A percentile compares a stretch with the other conserved stretches of the same genome.
phyloP scores from a whole-genome alignment of 768 basidiomycete species.

The Amanita jacksonii region DNA sequence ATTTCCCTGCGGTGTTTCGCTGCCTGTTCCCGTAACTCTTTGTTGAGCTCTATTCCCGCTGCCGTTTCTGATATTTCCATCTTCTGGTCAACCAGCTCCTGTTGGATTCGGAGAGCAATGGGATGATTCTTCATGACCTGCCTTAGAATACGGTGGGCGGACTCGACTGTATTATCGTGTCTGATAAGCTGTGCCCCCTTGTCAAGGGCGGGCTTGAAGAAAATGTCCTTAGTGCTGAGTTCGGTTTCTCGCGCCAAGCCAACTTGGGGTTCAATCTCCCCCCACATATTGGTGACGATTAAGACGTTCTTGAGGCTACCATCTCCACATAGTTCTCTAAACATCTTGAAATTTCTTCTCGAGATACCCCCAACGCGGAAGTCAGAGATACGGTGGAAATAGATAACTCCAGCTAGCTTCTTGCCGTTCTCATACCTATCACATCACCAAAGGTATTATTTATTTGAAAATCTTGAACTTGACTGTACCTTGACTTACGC shows the following conservation, averaged over 20 bases:
- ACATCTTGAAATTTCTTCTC: slow-evolving; percentile 34
- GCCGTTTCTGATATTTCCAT: slow-evolving; percentile 40
- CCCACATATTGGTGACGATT: slow-evolving; percentile 46
- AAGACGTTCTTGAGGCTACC: slow-evolving; percentile 32
- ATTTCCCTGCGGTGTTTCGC: slow-evolving; percentile 40
- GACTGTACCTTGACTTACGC: too few relatives aligned
- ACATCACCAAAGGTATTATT: too few relatives aligned
- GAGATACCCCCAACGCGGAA: slow-evolving; percentile 29
- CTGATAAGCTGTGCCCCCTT: slow-evolving; percentile 37
- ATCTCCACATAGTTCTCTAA: slow-evolving; percentile 38
- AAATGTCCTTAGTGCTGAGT: slow-evolving; percentile 28
- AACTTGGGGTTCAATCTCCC: slow-evolving; percentile 25
- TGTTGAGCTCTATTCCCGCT: slow-evolving; percentile 43
- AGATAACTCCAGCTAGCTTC: slow-evolving; percentile 31
- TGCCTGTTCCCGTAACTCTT: slow-evolving; percentile 38
- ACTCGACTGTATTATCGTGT: slow-evolving; percentile 29
- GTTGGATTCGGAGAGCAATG: slow-evolving; percentile 40
- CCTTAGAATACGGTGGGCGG: slow-evolving; percentile 33
- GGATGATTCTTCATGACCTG: slow-evolving; percentile 32
- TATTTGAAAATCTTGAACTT: too few relatives aligned
- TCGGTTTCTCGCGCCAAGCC: slow-evolving; percentile 37
- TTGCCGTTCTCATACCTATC: too few relatives aligned
- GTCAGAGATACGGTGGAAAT: slow-evolving; percentile 33
- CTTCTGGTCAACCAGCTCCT: slow-evolving; percentile 42
- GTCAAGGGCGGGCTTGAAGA: slow-evolving; percentile 43